These are phyloP conservation scores for Beauveria brongniartii DNA, from an alignment of 2,329 filamentous ascomycete species.

Conservation along the genomic window DNA sequence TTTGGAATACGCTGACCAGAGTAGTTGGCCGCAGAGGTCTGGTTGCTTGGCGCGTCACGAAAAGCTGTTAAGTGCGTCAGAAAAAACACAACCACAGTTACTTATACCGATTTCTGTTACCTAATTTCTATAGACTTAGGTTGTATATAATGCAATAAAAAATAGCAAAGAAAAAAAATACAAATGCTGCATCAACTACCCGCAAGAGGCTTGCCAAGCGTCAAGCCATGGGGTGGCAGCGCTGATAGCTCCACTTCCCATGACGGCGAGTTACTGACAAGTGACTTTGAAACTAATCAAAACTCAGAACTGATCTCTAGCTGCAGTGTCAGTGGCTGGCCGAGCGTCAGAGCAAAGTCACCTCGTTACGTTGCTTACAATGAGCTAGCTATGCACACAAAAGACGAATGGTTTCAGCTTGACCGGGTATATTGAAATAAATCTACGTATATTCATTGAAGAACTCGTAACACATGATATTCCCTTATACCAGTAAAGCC, in stretches of 20 bases:
- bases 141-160: constrained; percentile 1
- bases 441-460: constrained; percentile 8
- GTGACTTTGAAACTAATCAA: background rate
- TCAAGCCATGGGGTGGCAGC: background rate
- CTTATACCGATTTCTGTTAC: background rate
- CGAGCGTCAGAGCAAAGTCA: constrained; percentile 1
- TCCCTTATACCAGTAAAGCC: background rate
- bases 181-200: background rate
- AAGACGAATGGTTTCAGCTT: background rate
- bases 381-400: background rate
- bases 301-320: no score
- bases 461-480: constrained; percentile 6
- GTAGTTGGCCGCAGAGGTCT: constrained; percentile 58
- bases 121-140: constrained; percentile 5
- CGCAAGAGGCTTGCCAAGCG: background rate
- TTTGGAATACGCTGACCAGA: constrained; percentile 61
- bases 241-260: background rate
- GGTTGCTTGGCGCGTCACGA: constrained; percentile 56
- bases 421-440: constrained; percentile 10
- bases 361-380: background rate
- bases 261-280: background rate
- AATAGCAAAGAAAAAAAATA: background rate
- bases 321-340: no score
- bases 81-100: background rate
- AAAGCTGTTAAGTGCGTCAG: constrained; percentile 37